phyloP scores from a whole-genome alignment of 805 yeast genomes.

The Lipomyces lipofer region DNA sequence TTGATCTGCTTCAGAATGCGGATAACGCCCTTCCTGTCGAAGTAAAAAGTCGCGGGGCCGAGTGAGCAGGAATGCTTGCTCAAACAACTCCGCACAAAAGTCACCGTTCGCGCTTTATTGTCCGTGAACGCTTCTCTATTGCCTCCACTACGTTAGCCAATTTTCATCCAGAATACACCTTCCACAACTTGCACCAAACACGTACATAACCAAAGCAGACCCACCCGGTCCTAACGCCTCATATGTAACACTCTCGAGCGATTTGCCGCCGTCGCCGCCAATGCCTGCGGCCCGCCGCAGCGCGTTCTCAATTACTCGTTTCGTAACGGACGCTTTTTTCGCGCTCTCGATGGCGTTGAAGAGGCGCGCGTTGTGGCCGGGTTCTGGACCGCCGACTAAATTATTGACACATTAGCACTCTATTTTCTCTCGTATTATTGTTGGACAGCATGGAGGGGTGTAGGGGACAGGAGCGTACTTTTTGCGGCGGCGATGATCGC shows the following conservation, averaged over 20 bases:
- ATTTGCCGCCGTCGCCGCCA: conserved; percentile 43
- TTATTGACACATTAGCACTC: background rate
- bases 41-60: conserved; percentile 76
- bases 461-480: conserved; percentile 31
- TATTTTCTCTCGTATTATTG: no score
- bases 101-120: conserved; percentile 79
- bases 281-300: conserved; percentile 81
- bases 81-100: conserved; percentile 71
- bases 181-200: background rate
- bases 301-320: conserved; percentile 84
- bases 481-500: conserved; percentile 75
- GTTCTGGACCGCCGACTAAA: conserved; percentile 65
- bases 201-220: conserved; percentile 66
- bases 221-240: conserved; percentile 96
- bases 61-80: conserved; percentile 60
- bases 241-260: conserved; percentile 60
- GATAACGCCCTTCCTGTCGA: conserved; percentile 75
- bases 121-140: conserved; percentile 75
- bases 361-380: conserved; percentile 56
- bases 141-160: no score
- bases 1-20: conserved; percentile 10
- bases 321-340: conserved; percentile 69
- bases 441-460: background rate
- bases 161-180: background rate
- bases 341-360: conserved; percentile 79